Conservation (phyloP, 2,329 filamentous ascomycete species). For the Aspergillus felis region DNA sequence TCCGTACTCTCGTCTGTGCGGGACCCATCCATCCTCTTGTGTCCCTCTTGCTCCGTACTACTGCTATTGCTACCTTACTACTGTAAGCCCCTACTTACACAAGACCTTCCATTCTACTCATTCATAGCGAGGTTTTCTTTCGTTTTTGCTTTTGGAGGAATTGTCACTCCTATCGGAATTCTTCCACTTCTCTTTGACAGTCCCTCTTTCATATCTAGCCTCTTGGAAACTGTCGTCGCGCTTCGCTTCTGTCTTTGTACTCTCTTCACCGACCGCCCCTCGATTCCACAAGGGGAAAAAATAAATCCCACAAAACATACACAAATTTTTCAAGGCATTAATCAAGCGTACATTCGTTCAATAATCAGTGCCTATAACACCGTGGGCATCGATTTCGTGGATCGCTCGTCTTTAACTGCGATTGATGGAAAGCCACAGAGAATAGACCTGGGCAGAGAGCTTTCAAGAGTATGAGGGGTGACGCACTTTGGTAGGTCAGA, state of each 20-base stretch:
- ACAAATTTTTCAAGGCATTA: not conserved
- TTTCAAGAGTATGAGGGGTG: conserved; percentile 16
- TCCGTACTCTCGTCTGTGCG: conserved; percentile 15
- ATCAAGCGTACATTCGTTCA: not conserved
- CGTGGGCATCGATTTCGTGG: not conserved
- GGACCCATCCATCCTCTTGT: conserved; percentile 11
- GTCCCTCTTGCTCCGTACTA: conserved; percentile 1
- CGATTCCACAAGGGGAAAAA: not conserved
- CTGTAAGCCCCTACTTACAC: conserved; percentile 1
- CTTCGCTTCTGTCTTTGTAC: not conserved
- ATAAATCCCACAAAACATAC: not conserved
- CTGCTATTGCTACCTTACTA: conserved; percentile 2
- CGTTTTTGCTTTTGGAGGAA: not conserved
- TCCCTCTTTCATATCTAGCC: not conserved
- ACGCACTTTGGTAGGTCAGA: conserved; percentile 19
- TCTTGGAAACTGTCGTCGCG: not conserved
- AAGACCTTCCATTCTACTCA: not conserved
- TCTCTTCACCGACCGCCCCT: conserved; percentile 14
- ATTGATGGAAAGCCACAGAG: not conserved
- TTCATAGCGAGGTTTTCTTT: not conserved
- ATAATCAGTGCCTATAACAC: not conserved
- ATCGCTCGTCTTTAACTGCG: not conserved
- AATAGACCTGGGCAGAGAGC: not conserved
- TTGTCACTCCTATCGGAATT: not conserved
- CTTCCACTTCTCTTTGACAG: not conserved